Conservation (phyloP, 2,329 filamentous ascomycete genomes). For the Botryosphaeria dothidea region DNA sequence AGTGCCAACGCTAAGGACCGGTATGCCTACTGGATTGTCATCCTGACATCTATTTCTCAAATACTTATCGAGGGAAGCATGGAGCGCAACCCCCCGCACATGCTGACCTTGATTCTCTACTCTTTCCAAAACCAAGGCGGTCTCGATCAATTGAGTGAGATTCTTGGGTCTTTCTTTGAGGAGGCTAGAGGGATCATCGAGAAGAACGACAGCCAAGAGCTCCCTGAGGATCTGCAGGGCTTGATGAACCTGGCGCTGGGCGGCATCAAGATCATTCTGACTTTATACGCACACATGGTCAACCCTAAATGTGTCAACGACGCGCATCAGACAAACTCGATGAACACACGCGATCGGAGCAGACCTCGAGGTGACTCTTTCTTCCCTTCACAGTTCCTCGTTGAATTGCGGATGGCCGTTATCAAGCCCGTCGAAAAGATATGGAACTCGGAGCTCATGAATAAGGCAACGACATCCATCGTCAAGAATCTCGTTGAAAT, state of each 20-base stretch:
- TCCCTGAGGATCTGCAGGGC: conserved; percentile 45
- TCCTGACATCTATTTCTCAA: conserved; percentile 75
- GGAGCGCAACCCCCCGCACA: conserved; percentile 36
- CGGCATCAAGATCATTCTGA: conserved; percentile 78
- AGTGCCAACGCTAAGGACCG: conserved; percentile 59
- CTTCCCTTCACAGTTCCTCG: conserved; percentile 72
- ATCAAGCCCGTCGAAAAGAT: conserved; percentile 74
- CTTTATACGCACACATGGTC: conserved; percentile 75
- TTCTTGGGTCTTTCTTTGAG: conserved; percentile 68
- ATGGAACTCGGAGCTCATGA: conserved; percentile 83
- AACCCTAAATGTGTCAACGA: conserved; percentile 81
- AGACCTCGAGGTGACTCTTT: conserved; percentile 62
- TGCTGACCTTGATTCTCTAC: conserved; percentile 72
- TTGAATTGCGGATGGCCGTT: conserved; percentile 80
- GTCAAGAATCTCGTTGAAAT: conserved; percentile 82
- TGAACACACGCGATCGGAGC: conserved; percentile 58
- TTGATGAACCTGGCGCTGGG: conserved; percentile 53
- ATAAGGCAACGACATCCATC: conserved; percentile 75
- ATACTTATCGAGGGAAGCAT: conserved; percentile 70
- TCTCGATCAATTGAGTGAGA: conserved; percentile 69
- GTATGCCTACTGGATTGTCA: conserved; percentile 79
- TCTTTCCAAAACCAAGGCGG: conserved; percentile 84
- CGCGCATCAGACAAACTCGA: conserved; percentile 62
- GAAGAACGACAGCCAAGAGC: conserved; percentile 40
- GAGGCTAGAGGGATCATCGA: conserved; percentile 55